Evolutionary conservation across 2,329 filamentous ascomycete species (phyloP).

Genomic region (Trichoderma breve): DNA sequence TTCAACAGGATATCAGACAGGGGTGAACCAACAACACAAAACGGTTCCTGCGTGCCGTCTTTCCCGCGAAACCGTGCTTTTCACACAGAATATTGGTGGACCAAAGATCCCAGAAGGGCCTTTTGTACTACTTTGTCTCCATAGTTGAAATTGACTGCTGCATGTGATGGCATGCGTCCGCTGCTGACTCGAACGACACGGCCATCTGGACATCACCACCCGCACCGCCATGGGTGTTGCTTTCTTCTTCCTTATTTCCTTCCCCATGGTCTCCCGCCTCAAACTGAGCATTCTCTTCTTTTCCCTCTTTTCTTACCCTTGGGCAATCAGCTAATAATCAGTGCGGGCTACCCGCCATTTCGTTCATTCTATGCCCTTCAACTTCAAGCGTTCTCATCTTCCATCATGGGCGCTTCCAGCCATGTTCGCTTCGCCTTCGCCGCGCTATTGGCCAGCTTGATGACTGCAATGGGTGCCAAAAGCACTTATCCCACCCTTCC

Average conservation of each 20-base stretch:
- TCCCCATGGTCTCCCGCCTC: background rate
- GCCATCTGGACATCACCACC: background rate
- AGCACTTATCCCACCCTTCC: background rate
- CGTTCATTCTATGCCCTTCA: background rate
- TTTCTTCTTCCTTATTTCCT: background rate
- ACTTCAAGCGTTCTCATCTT: background rate
- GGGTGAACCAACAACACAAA: background rate
- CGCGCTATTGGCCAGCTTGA: background rate
- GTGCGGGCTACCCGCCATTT: background rate
- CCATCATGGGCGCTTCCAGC: background rate
- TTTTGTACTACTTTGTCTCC: background rate
- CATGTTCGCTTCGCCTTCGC: background rate
- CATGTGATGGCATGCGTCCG: background rate
- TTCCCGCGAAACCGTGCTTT: background rate
- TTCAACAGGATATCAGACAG: background rate
- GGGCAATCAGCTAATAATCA: background rate
- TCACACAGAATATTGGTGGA: background rate
- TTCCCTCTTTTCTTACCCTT: background rate
- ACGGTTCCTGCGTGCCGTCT: conserved; percentile 2
- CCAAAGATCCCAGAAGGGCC: background rate
- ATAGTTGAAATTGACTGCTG: background rate
- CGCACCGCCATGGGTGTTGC: background rate
- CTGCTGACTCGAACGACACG: background rate
- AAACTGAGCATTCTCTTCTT: background rate
- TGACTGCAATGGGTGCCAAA: background rate